Percentiles rank a stretch among this genome's conserved stretches.
phyloP scores from a whole-genome alignment of 805 yeast genomes.

The Lachancea mirantina region DNA sequence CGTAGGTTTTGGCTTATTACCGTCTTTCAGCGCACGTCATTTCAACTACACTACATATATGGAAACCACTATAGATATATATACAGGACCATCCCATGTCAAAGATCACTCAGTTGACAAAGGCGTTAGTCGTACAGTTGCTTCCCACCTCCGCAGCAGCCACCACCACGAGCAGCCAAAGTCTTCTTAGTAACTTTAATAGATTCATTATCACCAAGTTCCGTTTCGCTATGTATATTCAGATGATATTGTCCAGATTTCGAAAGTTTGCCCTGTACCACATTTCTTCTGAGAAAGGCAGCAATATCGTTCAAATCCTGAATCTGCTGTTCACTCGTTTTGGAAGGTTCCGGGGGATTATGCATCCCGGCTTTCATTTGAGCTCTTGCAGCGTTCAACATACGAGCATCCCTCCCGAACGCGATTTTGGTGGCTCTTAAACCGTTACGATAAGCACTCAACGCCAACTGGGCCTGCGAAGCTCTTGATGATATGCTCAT shows the following conservation, averaged over 20 bases:
- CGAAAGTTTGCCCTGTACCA: slow-evolving; percentile 73
- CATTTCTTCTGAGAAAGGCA: slow-evolving; percentile 55
- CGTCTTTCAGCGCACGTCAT: too few relatives aligned
- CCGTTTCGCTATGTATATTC: slow-evolving; percentile 74
- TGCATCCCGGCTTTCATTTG: slow-evolving; percentile 48
- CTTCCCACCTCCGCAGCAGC: slow-evolving; percentile 50
- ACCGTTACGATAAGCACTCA: slow-evolving; percentile 57
- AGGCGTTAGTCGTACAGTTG: slow-evolving; percentile 12
- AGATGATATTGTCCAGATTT: slow-evolving; percentile 33
- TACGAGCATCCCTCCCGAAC: slow-evolving; percentile 38
- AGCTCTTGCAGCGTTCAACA: slow-evolving; percentile 52
- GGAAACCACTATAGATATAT: slow-evolving; percentile 1
- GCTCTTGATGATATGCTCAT: too few relatives aligned
- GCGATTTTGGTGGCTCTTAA: slow-evolving; percentile 60
- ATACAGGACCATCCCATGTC: too few relatives aligned
- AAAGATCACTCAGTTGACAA: too few relatives aligned
- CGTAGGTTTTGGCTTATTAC: too few relatives aligned
- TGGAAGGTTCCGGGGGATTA: slow-evolving; percentile 40
- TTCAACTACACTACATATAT: not conserved
- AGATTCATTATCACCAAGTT: slow-evolving; percentile 84
- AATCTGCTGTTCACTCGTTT: slow-evolving; percentile 43
- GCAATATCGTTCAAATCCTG: slow-evolving; percentile 64
- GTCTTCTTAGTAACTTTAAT: slow-evolving; percentile 46
- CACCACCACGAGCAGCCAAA: slow-evolving; percentile 45
- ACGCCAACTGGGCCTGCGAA: too few relatives aligned